phyloP scores from a whole-genome alignment of 805 yeast species.

The Zygosaccharomyces bailii region DNA sequence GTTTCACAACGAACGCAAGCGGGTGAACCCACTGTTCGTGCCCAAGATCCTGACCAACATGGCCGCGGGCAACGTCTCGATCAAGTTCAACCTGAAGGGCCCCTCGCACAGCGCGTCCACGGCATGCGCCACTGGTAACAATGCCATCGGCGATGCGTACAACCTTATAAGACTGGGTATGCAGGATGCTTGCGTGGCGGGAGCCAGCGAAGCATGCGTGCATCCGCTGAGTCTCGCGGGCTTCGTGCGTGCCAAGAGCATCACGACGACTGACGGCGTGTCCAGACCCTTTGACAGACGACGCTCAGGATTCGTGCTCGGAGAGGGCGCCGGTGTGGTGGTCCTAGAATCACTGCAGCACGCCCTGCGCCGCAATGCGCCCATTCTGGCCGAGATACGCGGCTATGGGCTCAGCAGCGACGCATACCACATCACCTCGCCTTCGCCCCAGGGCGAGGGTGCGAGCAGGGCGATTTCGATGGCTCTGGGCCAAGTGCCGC shows the following conservation, averaged over 20 bases:
- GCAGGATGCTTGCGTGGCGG: slow-evolving; percentile 85
- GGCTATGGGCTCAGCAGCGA: slow-evolving; percentile 95
- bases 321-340: slow-evolving; percentile 89
- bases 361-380: slow-evolving; percentile 61
- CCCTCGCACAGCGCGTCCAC: slow-evolving; percentile 87
- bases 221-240: slow-evolving; percentile 89
- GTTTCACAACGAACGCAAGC: slow-evolving; percentile 38
- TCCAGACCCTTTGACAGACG: slow-evolving; percentile 83
- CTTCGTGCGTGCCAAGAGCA: slow-evolving; percentile 82
- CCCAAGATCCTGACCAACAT: slow-evolving; percentile 83
- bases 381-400: slow-evolving; percentile 71
- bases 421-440: slow-evolving; percentile 91
- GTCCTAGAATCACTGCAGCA: slow-evolving; percentile 74
- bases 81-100: slow-evolving; percentile 71
- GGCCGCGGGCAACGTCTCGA: slow-evolving; percentile 92
- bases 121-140: slow-evolving; percentile 96
- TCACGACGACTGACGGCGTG: slow-evolving; percentile 59
- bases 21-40: slow-evolving; percentile 79
- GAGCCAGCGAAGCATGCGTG: slow-evolving; percentile 86
- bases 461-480: slow-evolving; percentile 77
- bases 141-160: slow-evolving; percentile 89
- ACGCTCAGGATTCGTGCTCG: slow-evolving; percentile 83
- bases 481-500: slow-evolving; percentile 58
- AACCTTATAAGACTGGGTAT: slow-evolving; percentile 75
- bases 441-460: slow-evolving; percentile 76